Evolutionary conservation across 192 early-diverging fungal genomes (phyloP).

Genomic region (Coemansia sp.): DNA sequence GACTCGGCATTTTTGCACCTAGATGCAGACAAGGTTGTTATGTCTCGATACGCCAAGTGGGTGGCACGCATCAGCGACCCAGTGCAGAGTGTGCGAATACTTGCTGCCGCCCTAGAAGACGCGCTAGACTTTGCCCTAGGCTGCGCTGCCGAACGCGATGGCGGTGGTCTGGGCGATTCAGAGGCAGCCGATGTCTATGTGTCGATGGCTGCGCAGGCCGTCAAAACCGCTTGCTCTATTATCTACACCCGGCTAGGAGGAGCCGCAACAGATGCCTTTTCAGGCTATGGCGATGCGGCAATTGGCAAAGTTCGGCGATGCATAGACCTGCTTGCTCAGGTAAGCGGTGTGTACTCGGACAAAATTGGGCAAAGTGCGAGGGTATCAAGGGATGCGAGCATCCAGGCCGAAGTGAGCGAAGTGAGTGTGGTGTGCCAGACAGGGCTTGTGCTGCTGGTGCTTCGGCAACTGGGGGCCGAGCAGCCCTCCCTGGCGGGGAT

Average conservation of each 20-base stretch:
- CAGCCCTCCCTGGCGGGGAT: not conserved
- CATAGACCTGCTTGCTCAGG: slow-evolving; percentile 10
- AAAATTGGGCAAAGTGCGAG: not conserved
- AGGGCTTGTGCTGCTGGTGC: slow-evolving; percentile 22
- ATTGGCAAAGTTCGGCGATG: slow-evolving; percentile 14
- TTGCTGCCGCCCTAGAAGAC: slow-evolving; percentile 35
- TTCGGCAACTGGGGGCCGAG: slow-evolving; percentile 18
- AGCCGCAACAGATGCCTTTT: not conserved
- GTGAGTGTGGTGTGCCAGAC: slow-evolving; percentile 14
- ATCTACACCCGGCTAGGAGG: slow-evolving; percentile 31
- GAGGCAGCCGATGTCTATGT: not conserved
- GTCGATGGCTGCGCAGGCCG: slow-evolving; percentile 20
- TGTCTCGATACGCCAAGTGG: slow-evolving; percentile 48
- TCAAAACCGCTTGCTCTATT: slow-evolving; percentile 25
- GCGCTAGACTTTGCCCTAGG: slow-evolving; percentile 7
- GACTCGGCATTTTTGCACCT: not conserved
- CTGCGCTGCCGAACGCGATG: not conserved
- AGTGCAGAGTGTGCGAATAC: slow-evolving; percentile 26
- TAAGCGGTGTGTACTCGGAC: not conserved
- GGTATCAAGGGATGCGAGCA: not conserved
- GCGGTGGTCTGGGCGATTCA: not conserved
- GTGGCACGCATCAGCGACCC: slow-evolving; percentile 42
- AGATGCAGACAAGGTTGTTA: not conserved
- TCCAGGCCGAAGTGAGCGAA: not conserved
- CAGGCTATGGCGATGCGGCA: not conserved